Conservation (phyloP, 1,284 basidiomycete genomes). For the Apiotrichum gamsii region DNA sequence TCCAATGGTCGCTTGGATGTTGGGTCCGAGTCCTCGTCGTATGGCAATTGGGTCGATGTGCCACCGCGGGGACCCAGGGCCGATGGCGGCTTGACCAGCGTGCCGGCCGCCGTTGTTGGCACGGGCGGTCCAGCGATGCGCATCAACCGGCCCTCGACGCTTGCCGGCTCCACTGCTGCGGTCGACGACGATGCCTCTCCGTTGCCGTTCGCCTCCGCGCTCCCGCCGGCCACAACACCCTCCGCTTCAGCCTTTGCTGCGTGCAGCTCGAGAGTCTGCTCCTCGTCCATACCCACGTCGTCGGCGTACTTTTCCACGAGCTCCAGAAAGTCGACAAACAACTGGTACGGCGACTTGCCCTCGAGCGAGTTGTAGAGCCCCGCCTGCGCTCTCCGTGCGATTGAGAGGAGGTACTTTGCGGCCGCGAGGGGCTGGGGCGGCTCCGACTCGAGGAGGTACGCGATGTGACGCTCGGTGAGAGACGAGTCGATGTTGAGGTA, state of each 20-base stretch:
- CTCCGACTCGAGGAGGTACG: constrained; percentile 63
- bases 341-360: constrained; percentile 91
- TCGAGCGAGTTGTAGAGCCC: constrained; percentile 84
- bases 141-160: constrained; percentile 60
- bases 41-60: constrained; percentile 52
- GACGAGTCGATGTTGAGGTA: constrained; percentile 81
- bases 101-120: constrained; percentile 45
- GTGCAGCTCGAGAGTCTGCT: constrained; percentile 55
- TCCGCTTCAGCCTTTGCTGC: constrained; percentile 48
- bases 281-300: constrained; percentile 83
- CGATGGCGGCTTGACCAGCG: constrained; percentile 25
- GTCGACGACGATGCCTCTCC: constrained; percentile 5
- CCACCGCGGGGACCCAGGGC: constrained; percentile 8
- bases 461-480: constrained; percentile 77
- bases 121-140: constrained; percentile 67
- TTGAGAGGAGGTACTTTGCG: constrained; percentile 76
- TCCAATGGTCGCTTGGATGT: constrained; percentile 68
- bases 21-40: constrained; percentile 78
- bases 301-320: constrained; percentile 86
- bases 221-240: constrained; percentile 49
- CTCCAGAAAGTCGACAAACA: constrained; percentile 88
- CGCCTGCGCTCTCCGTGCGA: constrained; percentile 74
- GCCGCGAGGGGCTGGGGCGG: constrained; percentile 85
- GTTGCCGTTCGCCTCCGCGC: constrained; percentile 2
- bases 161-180: constrained; percentile 55